These are phyloP conservation scores for Nakaseomyces glabratus DNA, from an alignment of 1,139 yeast species.

Conservation along the genomic window DNA sequence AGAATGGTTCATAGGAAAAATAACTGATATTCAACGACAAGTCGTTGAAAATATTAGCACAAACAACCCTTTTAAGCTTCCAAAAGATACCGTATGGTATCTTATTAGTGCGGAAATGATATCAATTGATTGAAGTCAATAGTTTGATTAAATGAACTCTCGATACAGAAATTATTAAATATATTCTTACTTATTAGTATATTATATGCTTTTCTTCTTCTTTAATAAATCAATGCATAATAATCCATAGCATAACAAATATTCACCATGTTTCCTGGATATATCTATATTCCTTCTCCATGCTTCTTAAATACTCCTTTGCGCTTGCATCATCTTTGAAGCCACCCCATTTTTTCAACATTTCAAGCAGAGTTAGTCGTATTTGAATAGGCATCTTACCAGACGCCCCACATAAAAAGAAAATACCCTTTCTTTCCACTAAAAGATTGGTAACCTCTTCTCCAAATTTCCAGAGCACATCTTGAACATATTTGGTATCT, in stretches of 20 bases:
- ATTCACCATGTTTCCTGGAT: slow-evolving; percentile 88
- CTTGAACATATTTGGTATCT: slow-evolving; percentile 60
- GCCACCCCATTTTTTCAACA: slow-evolving; percentile 39
- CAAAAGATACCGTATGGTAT: slow-evolving; percentile 25
- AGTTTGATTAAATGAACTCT: too few species aligned
- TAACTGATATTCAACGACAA: slow-evolving; percentile 19
- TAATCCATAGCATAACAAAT: too few species aligned
- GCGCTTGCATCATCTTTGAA: slow-evolving; percentile 40
- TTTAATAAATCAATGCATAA: too few species aligned
- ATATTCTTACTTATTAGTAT: too few species aligned
- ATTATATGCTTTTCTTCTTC: too few species aligned
- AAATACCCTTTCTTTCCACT: slow-evolving; percentile 44
- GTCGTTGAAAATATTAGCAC: slow-evolving; percentile 12
- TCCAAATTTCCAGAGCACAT: slow-evolving; percentile 46
- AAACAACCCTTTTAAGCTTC: slow-evolving; percentile 23
- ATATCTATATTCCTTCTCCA: slow-evolving; percentile 65
- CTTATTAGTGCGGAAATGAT: slow-evolving; percentile 24
- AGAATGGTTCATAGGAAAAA: slow-evolving; percentile 30
- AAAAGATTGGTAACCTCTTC: slow-evolving; percentile 44
- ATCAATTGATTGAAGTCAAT: slow-evolving; percentile 8
- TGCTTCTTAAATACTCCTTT: slow-evolving; percentile 39
- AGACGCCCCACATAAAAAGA: slow-evolving; percentile 84
- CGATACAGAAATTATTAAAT: too few species aligned
- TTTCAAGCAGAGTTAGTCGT: slow-evolving; percentile 60
- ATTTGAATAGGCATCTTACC: slow-evolving; percentile 95